These are phyloP conservation scores for Aspergillus ibericus DNA, from an alignment of 2,329 filamentous ascomycete genomes.

Conservation along the genomic window DNA sequence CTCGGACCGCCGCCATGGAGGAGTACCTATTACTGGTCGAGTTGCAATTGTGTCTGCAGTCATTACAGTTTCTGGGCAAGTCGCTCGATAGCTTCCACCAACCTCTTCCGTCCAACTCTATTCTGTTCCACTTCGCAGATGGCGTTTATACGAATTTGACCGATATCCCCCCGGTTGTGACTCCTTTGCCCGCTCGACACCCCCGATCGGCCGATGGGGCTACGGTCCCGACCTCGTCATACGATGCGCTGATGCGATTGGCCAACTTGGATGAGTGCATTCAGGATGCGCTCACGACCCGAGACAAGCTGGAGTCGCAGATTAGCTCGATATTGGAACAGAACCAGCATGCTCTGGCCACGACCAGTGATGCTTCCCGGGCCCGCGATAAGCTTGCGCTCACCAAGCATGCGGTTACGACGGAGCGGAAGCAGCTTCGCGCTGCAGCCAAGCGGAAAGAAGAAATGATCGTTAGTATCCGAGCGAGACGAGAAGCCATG, in stretches of 20 bases:
- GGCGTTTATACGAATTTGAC: constrained; percentile 77
- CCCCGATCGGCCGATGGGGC: constrained; percentile 47
- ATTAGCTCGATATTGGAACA: constrained; percentile 60
- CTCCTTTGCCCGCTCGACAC: constrained; percentile 20
- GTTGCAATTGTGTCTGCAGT: constrained; percentile 67
- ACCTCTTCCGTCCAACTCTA: constrained; percentile 74
- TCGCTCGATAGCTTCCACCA: constrained; percentile 64
- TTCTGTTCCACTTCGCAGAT: constrained; percentile 82
- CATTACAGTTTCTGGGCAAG: constrained; percentile 75
- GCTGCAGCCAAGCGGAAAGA: constrained; percentile 62
- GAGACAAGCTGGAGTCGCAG: constrained; percentile 71
- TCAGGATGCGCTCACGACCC: constrained; percentile 80
- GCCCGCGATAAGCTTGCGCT: constrained; percentile 43
- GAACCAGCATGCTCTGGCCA: constrained; percentile 34
- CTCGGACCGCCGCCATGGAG: constrained; percentile 55
- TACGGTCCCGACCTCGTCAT: constrained; percentile 70
- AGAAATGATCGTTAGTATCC: constrained; percentile 67
- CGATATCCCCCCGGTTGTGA: constrained; percentile 59
- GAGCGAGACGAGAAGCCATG: constrained; percentile 67
- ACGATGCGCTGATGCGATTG: constrained; percentile 83
- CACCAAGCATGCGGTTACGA: constrained; percentile 54
- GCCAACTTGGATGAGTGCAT: constrained; percentile 88
- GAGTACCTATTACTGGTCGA: constrained; percentile 68
- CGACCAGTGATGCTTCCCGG: constrained; percentile 36
- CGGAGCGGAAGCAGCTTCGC: constrained; percentile 67